Evolutionary conservation across 169 alveolate species (phyloP), one percentile per base, ranked within the genome.

Genomic region (Cytauxzoon felis): DNA sequence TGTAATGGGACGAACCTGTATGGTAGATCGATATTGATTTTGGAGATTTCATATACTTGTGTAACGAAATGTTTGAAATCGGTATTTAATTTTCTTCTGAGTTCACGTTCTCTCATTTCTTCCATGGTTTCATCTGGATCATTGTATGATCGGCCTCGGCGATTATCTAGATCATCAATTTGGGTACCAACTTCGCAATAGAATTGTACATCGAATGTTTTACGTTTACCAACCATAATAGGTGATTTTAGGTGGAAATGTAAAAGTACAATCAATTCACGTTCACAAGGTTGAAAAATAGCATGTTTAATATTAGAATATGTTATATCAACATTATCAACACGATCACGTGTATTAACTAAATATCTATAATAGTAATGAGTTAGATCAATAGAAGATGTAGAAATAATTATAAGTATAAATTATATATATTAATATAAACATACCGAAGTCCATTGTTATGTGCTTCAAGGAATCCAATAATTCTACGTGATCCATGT

Each of bases 111-210:
- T 52, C 98, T 84, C 92, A 91, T 92, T 69, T 96, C 99, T 58
- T 92, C 96, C 64, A 93, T 93, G 48, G 93, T 90, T 86, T 96
- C 99, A 57, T 96, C 99, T 21, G 96, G 95, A 67, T 96, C 99
- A 57, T 92, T 88, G 43, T 81, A 87, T 43, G 91, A 81, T 11
- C 87, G 65, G 70, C 93, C 95, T 32, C 96, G 80, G 30, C 96
- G 89, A 78, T 88, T 81, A 70, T 95, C 98, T 47, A 97, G 65
- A 53, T 97, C 99, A 82, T 97, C 99, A 1, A 93, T 93, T 57
- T 94, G 98, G 16, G 94, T 87, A 8, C 98, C 98, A 27, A 95
- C 96, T 81, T 97, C 99, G 24, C 94, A 83, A 87, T 91, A 97
- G 76, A 97, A 94, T 78, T 97, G 97, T 9, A 97, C 94, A 73